Conservation (phyloP, 179 eudicot species). For the Monotropa hypopitys region DNA sequence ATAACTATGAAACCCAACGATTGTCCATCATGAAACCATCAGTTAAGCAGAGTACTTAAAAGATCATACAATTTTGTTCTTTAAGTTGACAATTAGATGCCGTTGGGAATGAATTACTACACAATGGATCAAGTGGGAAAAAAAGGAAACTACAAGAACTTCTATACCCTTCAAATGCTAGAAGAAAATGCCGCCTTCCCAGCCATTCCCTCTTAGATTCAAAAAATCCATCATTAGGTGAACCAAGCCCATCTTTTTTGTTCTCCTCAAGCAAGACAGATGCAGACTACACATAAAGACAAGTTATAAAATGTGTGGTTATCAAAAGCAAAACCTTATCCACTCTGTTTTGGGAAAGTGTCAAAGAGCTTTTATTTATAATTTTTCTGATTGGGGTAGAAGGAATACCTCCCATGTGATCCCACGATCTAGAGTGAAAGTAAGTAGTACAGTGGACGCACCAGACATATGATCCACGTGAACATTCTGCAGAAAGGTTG, state of each 20-base stretch:
- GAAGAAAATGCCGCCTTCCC: constrained; percentile 78
- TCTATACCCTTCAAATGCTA: constrained; percentile 83
- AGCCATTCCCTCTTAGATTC: constrained; percentile 97
- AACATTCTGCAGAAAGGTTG: constrained; percentile 56
- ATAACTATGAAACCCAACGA: neutral
- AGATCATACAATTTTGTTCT: neutral
- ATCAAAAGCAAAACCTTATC: neutral
- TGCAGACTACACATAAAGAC: constrained; percentile 45
- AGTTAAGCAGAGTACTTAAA: neutral
- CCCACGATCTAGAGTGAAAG: constrained; percentile 90
- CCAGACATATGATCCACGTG: constrained; percentile 86
- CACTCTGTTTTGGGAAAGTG: neutral
- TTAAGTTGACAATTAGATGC: neutral
- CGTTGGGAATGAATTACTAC: too few species aligned
- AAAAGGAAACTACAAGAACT: neutral
- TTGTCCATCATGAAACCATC: neutral
- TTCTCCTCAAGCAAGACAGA: constrained; percentile 69
- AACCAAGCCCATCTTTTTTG: constrained; percentile 60
- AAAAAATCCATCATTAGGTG: constrained; percentile 66
- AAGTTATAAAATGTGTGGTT: neutral
- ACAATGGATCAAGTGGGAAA: neutral
- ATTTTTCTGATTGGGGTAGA: neutral
- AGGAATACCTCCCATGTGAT: constrained; percentile 74
- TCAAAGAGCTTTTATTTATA: neutral
- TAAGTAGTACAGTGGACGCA: constrained; percentile 78